A percentile compares a stretch with the other conserved stretches of the same genome.
Conservation (phyloP, 2,329 filamentous ascomycete genomes). For the Hypoxylon sp. region DNA sequence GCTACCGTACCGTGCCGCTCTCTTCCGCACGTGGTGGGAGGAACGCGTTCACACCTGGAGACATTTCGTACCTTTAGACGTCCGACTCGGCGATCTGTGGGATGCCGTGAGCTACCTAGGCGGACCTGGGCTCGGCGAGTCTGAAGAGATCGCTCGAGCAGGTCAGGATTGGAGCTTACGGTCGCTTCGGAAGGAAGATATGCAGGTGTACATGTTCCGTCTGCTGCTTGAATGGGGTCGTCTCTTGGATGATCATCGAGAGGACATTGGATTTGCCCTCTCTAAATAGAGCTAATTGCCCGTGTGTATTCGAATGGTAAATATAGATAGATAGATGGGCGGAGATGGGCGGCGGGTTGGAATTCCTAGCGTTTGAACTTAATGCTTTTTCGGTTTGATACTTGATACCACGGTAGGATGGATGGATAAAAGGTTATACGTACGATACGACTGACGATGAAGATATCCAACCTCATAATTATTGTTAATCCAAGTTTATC, state of each 20-base stretch:
- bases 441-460: constrained; percentile 16
- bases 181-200: constrained; percentile 64
- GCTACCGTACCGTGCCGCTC: constrained; percentile 65
- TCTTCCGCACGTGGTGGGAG: constrained; percentile 73
- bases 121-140: constrained; percentile 44
- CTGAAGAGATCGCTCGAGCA: constrained; percentile 59
- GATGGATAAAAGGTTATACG: no score
- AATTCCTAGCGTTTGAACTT: constrained; percentile 1
- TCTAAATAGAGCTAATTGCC: background rate
- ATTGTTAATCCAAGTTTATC: no score
- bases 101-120: constrained; percentile 44
- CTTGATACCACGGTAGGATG: constrained; percentile 24
- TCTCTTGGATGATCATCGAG: constrained; percentile 51
- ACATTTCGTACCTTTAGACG: constrained; percentile 71
- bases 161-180: constrained; percentile 64
- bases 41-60: constrained; percentile 67
- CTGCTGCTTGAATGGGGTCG: constrained; percentile 60
- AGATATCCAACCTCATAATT: no score
- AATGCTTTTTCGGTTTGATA: constrained; percentile 2
- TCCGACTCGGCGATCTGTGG: constrained; percentile 44
- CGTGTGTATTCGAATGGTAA: background rate
- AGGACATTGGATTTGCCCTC: constrained; percentile 46
- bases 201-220: constrained; percentile 66
- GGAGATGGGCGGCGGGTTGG: constrained; percentile 4
- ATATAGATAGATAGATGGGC: constrained; percentile 4